Conservation (phyloP, 1,284 basidiomycete genomes). For the Schizopora paradoxa region DNA sequence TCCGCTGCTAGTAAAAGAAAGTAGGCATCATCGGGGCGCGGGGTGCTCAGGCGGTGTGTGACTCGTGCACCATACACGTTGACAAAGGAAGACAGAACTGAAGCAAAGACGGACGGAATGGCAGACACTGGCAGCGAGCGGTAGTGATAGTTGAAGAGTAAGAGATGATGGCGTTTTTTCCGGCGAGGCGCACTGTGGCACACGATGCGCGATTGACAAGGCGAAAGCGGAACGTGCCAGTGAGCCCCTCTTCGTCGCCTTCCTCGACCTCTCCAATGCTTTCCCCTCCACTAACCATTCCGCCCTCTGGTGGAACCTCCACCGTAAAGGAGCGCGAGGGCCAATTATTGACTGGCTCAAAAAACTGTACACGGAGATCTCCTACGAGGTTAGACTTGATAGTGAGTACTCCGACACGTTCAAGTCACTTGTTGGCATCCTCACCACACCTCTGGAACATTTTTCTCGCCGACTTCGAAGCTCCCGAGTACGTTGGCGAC, state of each 20-base stretch:
- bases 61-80: too few species aligned
- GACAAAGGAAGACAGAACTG: too few species aligned
- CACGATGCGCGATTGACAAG: conserved; percentile 25
- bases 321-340: conserved; percentile 21
- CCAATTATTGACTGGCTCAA: conserved; percentile 32
- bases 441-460: conserved; percentile 19
- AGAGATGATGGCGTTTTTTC: too few species aligned
- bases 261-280: conserved; percentile 30
- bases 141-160: too few species aligned
- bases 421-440: neutral
- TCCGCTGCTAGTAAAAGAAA: too few species aligned
- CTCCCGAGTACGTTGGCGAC: neutral
- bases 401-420: conserved; percentile 5
- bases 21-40: too few species aligned
- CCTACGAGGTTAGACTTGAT: conserved; percentile 23
- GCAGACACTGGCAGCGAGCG: too few species aligned
- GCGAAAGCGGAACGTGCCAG: conserved; percentile 16
- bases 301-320: conserved; percentile 29
- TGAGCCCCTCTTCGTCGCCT: conserved; percentile 24
- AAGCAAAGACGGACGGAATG: too few species aligned
- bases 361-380: conserved; percentile 22
- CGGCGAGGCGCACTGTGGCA: too few species aligned
- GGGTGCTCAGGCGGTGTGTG: too few species aligned
- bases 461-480: conserved; percentile 10
- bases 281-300: conserved; percentile 31